phyloP scores from a whole-genome alignment of 805 yeast genomes.

The Citeromyces matritensis region DNA sequence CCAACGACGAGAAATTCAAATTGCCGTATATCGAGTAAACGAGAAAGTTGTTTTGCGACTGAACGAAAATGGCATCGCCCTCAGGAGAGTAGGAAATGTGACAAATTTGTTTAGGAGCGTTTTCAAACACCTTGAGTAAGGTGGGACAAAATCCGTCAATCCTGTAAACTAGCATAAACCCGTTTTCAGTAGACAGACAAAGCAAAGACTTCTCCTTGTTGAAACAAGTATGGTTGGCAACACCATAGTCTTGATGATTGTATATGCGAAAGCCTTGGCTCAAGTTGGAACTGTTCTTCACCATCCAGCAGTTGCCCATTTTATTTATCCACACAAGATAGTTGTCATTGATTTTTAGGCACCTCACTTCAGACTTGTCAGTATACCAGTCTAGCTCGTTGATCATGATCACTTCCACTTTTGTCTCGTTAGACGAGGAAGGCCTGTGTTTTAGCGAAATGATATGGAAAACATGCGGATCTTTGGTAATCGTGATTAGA shows the following conservation, averaged over 20 bases:
- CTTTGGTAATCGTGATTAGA: slow-evolving; percentile 12
- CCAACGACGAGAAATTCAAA: slow-evolving; percentile 22
- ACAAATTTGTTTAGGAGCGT: too few species aligned
- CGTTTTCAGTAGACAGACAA: slow-evolving; percentile 21
- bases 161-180: slow-evolving; percentile 15
- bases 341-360: slow-evolving; percentile 8
- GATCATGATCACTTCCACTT: slow-evolving; percentile 12
- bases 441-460: slow-evolving; percentile 9
- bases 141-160: too few species aligned
- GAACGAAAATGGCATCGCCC: too few species aligned
- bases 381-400: slow-evolving; percentile 17
- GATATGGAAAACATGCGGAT: slow-evolving; percentile 18
- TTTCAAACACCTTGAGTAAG: too few species aligned
- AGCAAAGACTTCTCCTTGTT: slow-evolving; percentile 24
- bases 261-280: background rate
- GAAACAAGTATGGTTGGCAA: slow-evolving; percentile 8
- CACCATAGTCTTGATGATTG: background rate
- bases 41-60: slow-evolving; percentile 12
- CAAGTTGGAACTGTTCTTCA: slow-evolving; percentile 3
- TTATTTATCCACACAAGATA: slow-evolving; percentile 15
- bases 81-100: too few species aligned
- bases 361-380: slow-evolving; percentile 6
- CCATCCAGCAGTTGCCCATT: slow-evolving; percentile 14
- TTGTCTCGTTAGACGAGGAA: slow-evolving; percentile 5
- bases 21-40: slow-evolving; percentile 22